Evolutionary conservation across 345 rosid species (phyloP).

Genomic region (Camelina laxa): DNA sequence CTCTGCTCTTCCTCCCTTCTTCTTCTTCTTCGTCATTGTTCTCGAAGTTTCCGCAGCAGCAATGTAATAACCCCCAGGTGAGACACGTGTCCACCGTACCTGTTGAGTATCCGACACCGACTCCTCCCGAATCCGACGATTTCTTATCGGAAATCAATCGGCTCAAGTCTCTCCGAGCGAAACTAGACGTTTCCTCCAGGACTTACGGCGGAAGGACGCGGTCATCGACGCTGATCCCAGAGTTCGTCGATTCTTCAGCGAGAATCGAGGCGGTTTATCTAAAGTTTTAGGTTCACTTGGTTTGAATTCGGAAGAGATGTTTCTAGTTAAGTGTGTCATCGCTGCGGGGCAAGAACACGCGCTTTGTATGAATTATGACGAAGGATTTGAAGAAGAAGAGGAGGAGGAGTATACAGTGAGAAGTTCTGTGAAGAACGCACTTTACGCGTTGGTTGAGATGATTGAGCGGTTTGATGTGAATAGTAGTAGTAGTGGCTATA

Average conservation of each 20-base stretch:
- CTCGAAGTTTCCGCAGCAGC: slow-evolving; percentile 20
- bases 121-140: slow-evolving; percentile 65
- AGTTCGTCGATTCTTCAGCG: slow-evolving; percentile 57
- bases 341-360: slow-evolving; percentile 91
- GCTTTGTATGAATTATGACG: slow-evolving; percentile 48
- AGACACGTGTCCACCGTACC: slow-evolving; percentile 72
- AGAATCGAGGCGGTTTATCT: slow-evolving; percentile 40
- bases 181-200: slow-evolving; percentile 49
- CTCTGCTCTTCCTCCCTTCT: slow-evolving; percentile 41
- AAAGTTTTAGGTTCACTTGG: slow-evolving; percentile 48
- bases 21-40: slow-evolving; percentile 41
- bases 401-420: slow-evolving; percentile 49
- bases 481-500: slow-evolving; percentile 28
- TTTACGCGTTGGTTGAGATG: slow-evolving; percentile 73
- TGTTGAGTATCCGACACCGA: slow-evolving; percentile 64
- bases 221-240: slow-evolving; percentile 58
- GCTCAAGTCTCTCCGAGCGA: slow-evolving; percentile 59
- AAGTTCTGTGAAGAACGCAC: slow-evolving; percentile 64
- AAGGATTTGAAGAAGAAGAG: slow-evolving; percentile 39
- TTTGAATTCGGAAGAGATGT: slow-evolving; percentile 57
- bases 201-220: slow-evolving; percentile 46
- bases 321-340: slow-evolving; percentile 71
- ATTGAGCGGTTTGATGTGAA: slow-evolving; percentile 69
- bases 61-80: slow-evolving; percentile 32
- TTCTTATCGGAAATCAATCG: slow-evolving; percentile 70